Conservation (phyloP, 192 early-diverging fungal species). For the Lobosporangium transversale region DNA sequence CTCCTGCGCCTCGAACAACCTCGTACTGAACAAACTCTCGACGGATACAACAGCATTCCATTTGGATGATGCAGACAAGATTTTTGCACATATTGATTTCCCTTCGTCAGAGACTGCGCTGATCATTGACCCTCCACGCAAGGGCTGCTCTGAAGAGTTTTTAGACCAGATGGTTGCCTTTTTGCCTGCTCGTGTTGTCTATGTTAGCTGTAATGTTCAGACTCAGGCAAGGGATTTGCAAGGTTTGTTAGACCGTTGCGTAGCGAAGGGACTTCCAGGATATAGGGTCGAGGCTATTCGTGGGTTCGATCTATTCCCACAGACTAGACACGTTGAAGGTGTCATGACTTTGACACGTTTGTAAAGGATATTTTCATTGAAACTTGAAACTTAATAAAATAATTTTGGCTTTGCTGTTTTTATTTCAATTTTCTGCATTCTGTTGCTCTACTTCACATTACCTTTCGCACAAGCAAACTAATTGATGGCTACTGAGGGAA, state of each 20-base stretch:
- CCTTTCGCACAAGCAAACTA: background rate
- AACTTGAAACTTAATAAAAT: slow-evolving; percentile 1
- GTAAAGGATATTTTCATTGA: background rate
- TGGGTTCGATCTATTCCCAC: slow-evolving; percentile 81
- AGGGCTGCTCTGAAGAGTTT: slow-evolving; percentile 72
- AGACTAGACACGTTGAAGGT: slow-evolving; percentile 74
- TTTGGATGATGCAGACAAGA: slow-evolving; percentile 65
- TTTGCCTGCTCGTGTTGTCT: slow-evolving; percentile 73
- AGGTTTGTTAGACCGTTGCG: slow-evolving; percentile 57
- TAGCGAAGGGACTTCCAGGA: slow-evolving; percentile 54
- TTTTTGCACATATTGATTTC: slow-evolving; percentile 67
- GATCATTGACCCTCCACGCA: slow-evolving; percentile 79
- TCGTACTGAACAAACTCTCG: slow-evolving; percentile 60
- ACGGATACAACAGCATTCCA: slow-evolving; percentile 66
- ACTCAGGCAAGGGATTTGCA: slow-evolving; percentile 69
- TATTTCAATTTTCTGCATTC: background rate
- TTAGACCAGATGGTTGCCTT: slow-evolving; percentile 73
- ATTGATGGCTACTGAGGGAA: slow-evolving; percentile 38
- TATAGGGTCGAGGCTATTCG: slow-evolving; percentile 68
- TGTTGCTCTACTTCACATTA: background rate
- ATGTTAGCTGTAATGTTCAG: slow-evolving; percentile 75
- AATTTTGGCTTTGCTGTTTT: background rate
- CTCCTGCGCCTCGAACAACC: slow-evolving; percentile 71
- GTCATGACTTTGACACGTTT: slow-evolving; percentile 70
- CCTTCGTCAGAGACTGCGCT: slow-evolving; percentile 64